phyloP scores from a whole-genome alignment of 2,329 filamentous ascomycete species.

The Sporothrix euskadiensis region DNA sequence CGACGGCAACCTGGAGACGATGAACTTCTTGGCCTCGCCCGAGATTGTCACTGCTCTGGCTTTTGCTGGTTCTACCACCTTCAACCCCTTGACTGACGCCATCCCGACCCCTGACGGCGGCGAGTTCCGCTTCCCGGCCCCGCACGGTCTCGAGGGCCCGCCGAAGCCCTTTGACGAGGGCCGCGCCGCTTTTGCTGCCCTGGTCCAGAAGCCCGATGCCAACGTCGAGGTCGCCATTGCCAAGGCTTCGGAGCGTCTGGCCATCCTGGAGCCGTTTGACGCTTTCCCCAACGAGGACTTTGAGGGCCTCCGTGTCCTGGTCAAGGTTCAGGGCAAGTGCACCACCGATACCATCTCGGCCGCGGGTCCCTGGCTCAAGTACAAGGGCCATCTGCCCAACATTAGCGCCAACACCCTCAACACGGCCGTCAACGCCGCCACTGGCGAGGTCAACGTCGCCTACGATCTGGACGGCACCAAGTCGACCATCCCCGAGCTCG shows the following conservation, averaged over 20 bases:
- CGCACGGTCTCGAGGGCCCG: constrained; percentile 67
- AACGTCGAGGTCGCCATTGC: constrained; percentile 73
- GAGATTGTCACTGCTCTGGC: constrained; percentile 96
- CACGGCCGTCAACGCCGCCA: constrained; percentile 88
- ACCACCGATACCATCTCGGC: constrained; percentile 99
- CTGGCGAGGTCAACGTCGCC: constrained; percentile 86
- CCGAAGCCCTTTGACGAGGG: constrained; percentile 71
- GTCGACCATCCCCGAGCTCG: constrained; percentile 84
- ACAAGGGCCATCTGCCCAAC: constrained; percentile 98
- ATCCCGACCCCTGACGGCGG: constrained; percentile 77
- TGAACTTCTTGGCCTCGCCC: constrained; percentile 98
- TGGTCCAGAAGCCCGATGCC: constrained; percentile 70
- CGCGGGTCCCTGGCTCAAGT: constrained; percentile 96
- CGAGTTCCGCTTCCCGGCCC: constrained; percentile 82
- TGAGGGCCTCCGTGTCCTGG: constrained; percentile 76
- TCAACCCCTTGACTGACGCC: constrained; percentile 91
- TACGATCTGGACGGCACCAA: constrained; percentile 78
- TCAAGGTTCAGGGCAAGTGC: constrained; percentile 97
- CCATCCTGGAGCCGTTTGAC: constrained; percentile 84
- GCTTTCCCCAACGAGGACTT: constrained; percentile 79
- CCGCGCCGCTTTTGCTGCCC: constrained; percentile 71
- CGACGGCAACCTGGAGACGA: constrained; percentile 92
- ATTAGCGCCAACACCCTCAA: constrained; percentile 97
- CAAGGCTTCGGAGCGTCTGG: constrained; percentile 85
- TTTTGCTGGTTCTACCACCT: constrained; percentile 87